phyloP scores from a whole-genome alignment of 345 rosid species.

The Clarkia xantiana region DNA sequence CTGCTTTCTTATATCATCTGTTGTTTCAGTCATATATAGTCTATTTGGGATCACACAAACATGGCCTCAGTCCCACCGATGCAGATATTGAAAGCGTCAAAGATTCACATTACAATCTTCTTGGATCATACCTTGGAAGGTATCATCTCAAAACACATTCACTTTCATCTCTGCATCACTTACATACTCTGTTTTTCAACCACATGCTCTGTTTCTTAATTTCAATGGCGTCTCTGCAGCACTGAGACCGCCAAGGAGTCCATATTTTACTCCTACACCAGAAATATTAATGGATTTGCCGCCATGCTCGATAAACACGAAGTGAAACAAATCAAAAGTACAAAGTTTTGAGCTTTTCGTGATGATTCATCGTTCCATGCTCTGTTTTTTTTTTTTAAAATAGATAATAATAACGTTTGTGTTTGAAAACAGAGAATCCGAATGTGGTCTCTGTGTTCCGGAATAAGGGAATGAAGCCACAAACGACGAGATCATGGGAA shows the following conservation, averaged over 20 bases:
- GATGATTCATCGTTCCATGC: neutral
- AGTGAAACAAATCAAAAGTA: slow-evolving; percentile 23
- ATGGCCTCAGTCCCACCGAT: slow-evolving; percentile 4
- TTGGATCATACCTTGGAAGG: slow-evolving; percentile 24
- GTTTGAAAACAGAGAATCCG: slow-evolving; percentile 17
- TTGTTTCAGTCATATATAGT: slow-evolving; percentile 17
- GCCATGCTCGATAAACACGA: slow-evolving; percentile 31
- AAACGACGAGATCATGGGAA: slow-evolving; percentile 41
- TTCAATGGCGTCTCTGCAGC: slow-evolving; percentile 12
- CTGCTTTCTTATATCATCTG: neutral
- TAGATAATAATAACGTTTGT: neutral
- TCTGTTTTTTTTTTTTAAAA: neutral
- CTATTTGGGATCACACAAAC: slow-evolving; percentile 22
- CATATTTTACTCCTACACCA: slow-evolving; percentile 32
- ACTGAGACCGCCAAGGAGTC: slow-evolving; percentile 23
- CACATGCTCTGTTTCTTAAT: neutral
- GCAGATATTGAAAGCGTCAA: slow-evolving; percentile 7
- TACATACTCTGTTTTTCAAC: neutral
- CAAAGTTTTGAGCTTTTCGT: neutral
- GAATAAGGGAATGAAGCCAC: slow-evolving; percentile 18
- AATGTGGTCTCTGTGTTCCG: slow-evolving; percentile 24
- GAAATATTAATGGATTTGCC: slow-evolving; percentile 39
- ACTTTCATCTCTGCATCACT: neutral
- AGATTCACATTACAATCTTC: slow-evolving; percentile 17
- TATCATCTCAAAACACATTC: neutral